Evolutionary conservation across 2,329 filamentous ascomycete genomes (phyloP).

Genomic region (Elsinoe ampelina): DNA sequence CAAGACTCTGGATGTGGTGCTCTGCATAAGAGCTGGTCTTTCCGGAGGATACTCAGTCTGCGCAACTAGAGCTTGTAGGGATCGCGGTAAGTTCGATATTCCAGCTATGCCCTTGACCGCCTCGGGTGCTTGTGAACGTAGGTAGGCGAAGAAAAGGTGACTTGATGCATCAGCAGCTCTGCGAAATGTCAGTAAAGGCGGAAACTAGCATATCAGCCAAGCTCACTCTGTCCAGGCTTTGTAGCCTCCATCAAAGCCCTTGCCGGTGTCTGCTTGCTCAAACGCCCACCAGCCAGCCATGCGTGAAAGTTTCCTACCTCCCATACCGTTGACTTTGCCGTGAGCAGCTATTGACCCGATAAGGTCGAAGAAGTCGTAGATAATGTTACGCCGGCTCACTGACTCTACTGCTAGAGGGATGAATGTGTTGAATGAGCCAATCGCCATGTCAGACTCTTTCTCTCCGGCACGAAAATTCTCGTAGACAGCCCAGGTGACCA

Average conservation of each 20-base stretch:
- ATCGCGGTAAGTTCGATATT: conserved; percentile 79
- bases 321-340: conserved; percentile 85
- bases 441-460: conserved; percentile 81
- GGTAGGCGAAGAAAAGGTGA: conserved; percentile 95
- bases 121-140: conserved; percentile 81
- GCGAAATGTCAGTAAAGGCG: conserved; percentile 14
- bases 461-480: conserved; percentile 93
- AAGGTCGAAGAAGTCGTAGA: conserved; percentile 94
- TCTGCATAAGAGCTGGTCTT: conserved; percentile 64
- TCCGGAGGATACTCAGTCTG: conserved; percentile 92
- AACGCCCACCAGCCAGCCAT: conserved; percentile 99
- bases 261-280: conserved; percentile 75
- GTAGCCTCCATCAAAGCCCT: conserved; percentile 92
- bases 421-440: conserved; percentile 92
- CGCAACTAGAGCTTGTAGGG: conserved; percentile 78
- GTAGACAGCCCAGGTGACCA: conserved; percentile 95
- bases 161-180: conserved; percentile 92
- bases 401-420: conserved; percentile 90
- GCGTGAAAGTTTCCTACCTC: conserved; percentile 84
- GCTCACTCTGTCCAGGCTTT: conserved; percentile 71
- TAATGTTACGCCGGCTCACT: conserved; percentile 73
- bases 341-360: conserved; percentile 84
- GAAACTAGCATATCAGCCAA: not conserved
- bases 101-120: conserved; percentile 57
- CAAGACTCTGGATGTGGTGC: conserved; percentile 75